Percentiles rank a stretch among this genome's conserved stretches.
These are phyloP conservation scores for Dissoconium aciculare DNA, from an alignment of 2,329 filamentous ascomycete species.

Conservation along the genomic window DNA sequence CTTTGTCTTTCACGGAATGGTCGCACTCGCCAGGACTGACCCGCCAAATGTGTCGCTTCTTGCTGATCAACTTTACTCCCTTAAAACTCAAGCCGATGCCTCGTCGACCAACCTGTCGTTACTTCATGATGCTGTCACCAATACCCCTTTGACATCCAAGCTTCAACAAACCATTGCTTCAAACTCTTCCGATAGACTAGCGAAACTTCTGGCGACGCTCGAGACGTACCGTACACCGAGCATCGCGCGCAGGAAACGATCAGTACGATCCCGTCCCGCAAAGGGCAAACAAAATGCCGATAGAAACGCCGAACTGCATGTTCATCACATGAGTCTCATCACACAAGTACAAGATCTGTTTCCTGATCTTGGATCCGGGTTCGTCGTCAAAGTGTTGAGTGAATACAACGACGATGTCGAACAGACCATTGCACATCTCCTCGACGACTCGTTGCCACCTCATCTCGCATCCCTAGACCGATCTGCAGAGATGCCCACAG, in stretches of 20 bases:
- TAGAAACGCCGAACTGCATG: constrained; percentile 42
- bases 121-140: constrained; percentile 67
- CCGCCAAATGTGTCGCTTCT: constrained; percentile 59
- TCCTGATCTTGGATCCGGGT: constrained; percentile 69
- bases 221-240: constrained; percentile 42
- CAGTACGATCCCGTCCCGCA: constrained; percentile 46
- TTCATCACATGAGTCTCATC: constrained; percentile 72
- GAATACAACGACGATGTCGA: constrained; percentile 66
- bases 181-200: constrained; percentile 40
- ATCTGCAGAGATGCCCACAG: constrained; percentile 44
- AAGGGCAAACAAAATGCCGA: constrained; percentile 34
- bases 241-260: constrained; percentile 36
- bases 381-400: constrained; percentile 64
- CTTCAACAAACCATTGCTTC: constrained; percentile 40
- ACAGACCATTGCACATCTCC: constrained; percentile 62
- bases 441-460: constrained; percentile 60
- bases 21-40: constrained; percentile 51
- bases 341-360: constrained; percentile 90
- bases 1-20: constrained; percentile 59
- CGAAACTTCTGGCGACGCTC: constrained; percentile 46
- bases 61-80: constrained; percentile 66
- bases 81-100: constrained; percentile 56
- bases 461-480: constrained; percentile 52
- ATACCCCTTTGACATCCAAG: constrained; percentile 57
- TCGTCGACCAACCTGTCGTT: constrained; percentile 44